Percentiles rank a stretch among this genome's conserved stretches.
These are phyloP conservation scores for Saturnispora mendoncae DNA, from an alignment of 805 yeast genomes.

Conservation along the genomic window DNA sequence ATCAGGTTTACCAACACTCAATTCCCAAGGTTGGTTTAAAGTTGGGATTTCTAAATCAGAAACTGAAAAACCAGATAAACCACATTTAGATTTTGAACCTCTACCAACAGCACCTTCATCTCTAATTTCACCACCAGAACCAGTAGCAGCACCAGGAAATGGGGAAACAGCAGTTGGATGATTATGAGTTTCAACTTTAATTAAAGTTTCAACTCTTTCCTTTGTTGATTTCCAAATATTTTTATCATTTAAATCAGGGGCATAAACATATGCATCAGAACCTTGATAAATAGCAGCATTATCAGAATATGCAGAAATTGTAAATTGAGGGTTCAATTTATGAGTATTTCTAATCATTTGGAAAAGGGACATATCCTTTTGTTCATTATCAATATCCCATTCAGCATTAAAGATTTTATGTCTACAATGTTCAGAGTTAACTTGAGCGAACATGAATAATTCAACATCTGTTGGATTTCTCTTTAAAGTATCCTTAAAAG, in stretches of 20 bases:
- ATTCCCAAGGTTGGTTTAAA: slow-evolving; percentile 91
- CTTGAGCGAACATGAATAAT: slow-evolving; percentile 98
- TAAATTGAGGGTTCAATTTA: slow-evolving; percentile 64
- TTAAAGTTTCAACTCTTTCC: slow-evolving; percentile 80
- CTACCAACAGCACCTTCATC: slow-evolving; percentile 99
- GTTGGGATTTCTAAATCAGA: slow-evolving; percentile 85
- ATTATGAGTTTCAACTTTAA: slow-evolving; percentile 97
- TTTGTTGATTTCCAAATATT: slow-evolving; percentile 64
- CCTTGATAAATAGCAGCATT: slow-evolving; percentile 96
- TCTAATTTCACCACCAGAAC: slow-evolving; percentile 99
- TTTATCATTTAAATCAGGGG: slow-evolving; percentile 61
- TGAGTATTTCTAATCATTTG: slow-evolving; percentile 96
- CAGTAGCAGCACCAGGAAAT: slow-evolving; percentile 98
- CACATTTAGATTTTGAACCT: slow-evolving; percentile 96
- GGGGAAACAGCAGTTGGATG: slow-evolving; percentile 99
- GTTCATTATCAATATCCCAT: slow-evolving; percentile 86
- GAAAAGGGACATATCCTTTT: slow-evolving; percentile 69
- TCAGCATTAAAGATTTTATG: slow-evolving; percentile 98
- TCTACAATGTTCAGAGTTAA: slow-evolving; percentile 98
- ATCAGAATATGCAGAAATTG: slow-evolving; percentile 91
- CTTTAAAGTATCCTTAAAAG: slow-evolving; percentile 65
- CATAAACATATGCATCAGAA: slow-evolving; percentile 61
- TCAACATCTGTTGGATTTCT: slow-evolving; percentile 98
- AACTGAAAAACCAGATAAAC: slow-evolving; percentile 86
- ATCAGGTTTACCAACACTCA: slow-evolving; percentile 77